Evolutionary conservation across 1,139 yeast genomes (phyloP).

Genomic region (Taphrina confusa): DNA sequence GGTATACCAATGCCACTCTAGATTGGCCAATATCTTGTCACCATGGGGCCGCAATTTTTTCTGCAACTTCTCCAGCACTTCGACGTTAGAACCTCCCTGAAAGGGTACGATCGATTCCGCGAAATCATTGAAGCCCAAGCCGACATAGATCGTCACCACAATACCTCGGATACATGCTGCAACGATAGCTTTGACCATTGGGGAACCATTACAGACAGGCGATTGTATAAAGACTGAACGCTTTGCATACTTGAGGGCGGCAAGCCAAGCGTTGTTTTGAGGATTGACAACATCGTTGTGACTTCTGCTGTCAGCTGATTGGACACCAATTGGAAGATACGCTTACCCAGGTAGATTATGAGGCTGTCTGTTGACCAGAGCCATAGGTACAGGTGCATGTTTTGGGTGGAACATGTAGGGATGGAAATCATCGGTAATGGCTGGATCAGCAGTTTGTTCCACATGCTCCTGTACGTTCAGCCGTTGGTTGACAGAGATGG

Average conservation of each 20-base stretch:
- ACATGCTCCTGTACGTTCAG: constrained; percentile 16
- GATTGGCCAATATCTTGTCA: neutral
- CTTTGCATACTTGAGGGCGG: constrained; percentile 18
- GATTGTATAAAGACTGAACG: constrained; percentile 23
- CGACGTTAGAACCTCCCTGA: constrained; percentile 20
- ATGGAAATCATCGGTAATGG: constrained; percentile 9
- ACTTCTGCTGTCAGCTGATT: neutral
- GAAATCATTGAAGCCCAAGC: constrained; percentile 26
- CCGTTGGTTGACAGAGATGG: constrained; percentile 10
- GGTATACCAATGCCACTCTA: constrained; percentile 18
- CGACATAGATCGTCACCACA: constrained; percentile 12
- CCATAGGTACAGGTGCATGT: constrained; percentile 20
- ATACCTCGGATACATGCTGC: constrained; percentile 22
- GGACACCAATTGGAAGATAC: neutral
- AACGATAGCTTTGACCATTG: constrained; percentile 1
- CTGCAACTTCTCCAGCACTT: constrained; percentile 13
- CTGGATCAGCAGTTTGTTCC: constrained; percentile 1
- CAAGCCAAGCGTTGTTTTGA: constrained; percentile 25
- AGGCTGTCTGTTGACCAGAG: constrained; percentile 24
- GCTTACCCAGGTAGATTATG: constrained; percentile 15
- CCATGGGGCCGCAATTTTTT: constrained; percentile 9
- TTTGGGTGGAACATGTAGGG: constrained; percentile 22
- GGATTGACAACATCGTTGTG: constrained; percentile 24
- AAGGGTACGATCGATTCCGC: constrained; percentile 18
- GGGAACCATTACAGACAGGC: constrained; percentile 17